phyloP scores from a whole-genome alignment of 139 green algal species.

The Ulvella scutata region DNA sequence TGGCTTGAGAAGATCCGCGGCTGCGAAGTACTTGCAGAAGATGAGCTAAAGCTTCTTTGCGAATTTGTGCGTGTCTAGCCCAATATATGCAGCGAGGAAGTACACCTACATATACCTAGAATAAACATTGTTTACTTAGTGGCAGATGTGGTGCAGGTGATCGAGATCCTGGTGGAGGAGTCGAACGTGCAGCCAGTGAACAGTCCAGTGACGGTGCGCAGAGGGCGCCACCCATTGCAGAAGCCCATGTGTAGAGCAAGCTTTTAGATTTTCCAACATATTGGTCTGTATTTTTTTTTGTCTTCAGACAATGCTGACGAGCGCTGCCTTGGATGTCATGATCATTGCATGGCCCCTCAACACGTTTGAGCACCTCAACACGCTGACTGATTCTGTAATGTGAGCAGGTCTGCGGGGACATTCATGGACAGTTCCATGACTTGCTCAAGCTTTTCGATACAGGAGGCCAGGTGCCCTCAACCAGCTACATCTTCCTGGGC shows the following conservation, averaged over 20 bases:
- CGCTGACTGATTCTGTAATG: too few relatives aligned
- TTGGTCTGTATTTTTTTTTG: too few relatives aligned
- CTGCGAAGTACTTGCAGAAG: conserved; percentile 81
- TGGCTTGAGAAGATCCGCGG: conserved; percentile 85
- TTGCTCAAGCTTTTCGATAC: conserved; percentile 94
- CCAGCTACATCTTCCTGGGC: conserved; percentile 99
- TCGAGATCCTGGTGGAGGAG: conserved; percentile 98
- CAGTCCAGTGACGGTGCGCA: conserved; percentile 79
- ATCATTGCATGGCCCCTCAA: too few relatives aligned
- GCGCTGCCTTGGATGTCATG: too few relatives aligned
- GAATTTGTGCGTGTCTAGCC: conserved; percentile 58
- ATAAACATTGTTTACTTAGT: neutral
- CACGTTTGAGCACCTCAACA: too few relatives aligned
- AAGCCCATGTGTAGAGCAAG: too few relatives aligned
- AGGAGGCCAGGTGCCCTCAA: conserved; percentile 82
- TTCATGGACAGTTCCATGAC: conserved; percentile 99
- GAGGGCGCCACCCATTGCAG: too few relatives aligned
- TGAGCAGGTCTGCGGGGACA: conserved; percentile 91
- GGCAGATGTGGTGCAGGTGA: conserved; percentile 44
- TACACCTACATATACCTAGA: neutral
- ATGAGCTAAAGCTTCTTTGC: conserved; percentile 93
- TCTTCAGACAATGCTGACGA: conserved; percentile 2
- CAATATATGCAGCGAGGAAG: neutral
- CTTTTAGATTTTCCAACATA: too few relatives aligned
- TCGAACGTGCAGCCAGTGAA: conserved; percentile 97